A percentile compares a stretch with the other conserved stretches of the same genome.
phyloP scores from a whole-genome alignment of 2,329 filamentous ascomycete genomes.

The Elsinoe arachidis region DNA sequence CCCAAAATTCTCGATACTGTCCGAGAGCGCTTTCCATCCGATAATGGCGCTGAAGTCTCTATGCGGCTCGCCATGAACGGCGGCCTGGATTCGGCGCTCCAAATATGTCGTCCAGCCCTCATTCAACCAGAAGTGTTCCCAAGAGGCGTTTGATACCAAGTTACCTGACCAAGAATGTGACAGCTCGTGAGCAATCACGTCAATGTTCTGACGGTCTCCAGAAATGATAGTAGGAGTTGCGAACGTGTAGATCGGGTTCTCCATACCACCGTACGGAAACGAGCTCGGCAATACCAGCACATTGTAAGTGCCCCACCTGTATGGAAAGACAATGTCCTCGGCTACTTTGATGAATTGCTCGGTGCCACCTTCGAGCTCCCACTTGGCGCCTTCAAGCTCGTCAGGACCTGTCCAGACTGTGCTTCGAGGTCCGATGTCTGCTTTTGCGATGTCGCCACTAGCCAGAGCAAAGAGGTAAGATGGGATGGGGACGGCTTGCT shows the following conservation, averaged over 20 bases:
- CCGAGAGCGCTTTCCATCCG: conserved; percentile 82
- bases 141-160: conserved; percentile 66
- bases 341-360: conserved; percentile 85
- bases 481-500: conserved; percentile 86
- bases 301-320: conserved; percentile 93
- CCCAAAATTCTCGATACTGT: conserved; percentile 70
- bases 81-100: conserved; percentile 72
- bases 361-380: conserved; percentile 85
- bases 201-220: conserved; percentile 73
- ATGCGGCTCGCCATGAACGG: conserved; percentile 71
- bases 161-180: conserved; percentile 82
- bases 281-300: conserved; percentile 81
- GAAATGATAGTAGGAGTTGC: conserved; percentile 91
- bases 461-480: conserved; percentile 93
- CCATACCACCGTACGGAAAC: conserved; percentile 73
- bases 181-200: conserved; percentile 87
- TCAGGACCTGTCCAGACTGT: conserved; percentile 82
- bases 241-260: conserved; percentile 85
- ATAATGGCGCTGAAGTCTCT: conserved; percentile 94
- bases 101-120: conserved; percentile 92
- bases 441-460: conserved; percentile 70
- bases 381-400: conserved; percentile 72
- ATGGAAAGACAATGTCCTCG: conserved; percentile 73
- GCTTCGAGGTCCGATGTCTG: conserved; percentile 78
- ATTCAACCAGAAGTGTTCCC: conserved; percentile 68